Percentiles rank a stretch among this genome's conserved stretches.
phyloP scores from a whole-genome alignment of 2,329 filamentous ascomycete genomes.

The Claviceps africana region DNA sequence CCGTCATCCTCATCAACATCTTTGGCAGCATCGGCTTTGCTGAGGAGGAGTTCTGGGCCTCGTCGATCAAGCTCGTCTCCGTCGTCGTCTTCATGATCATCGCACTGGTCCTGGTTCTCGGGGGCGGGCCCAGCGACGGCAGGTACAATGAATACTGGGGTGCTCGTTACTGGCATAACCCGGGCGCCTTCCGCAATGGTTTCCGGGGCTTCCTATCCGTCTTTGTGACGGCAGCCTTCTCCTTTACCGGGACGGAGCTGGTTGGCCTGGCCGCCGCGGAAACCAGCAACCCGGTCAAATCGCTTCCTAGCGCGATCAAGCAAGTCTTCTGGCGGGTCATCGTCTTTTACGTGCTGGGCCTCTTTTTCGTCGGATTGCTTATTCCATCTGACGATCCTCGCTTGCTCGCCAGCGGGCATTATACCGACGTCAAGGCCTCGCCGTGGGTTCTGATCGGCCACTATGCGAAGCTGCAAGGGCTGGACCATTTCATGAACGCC shows the following conservation, averaged over 20 bases:
- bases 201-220: slow-evolving; percentile 56
- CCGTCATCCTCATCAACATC: slow-evolving; percentile 37
- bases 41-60: slow-evolving; percentile 43
- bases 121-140: slow-evolving; percentile 37
- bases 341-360: slow-evolving; percentile 35
- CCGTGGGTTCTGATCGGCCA: slow-evolving; percentile 37
- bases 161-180: slow-evolving; percentile 27
- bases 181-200: slow-evolving; percentile 48
- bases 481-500: slow-evolving; percentile 38
- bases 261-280: slow-evolving; percentile 59
- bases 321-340: slow-evolving; percentile 48
- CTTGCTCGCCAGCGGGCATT: slow-evolving; percentile 32
- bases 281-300: slow-evolving; percentile 51
- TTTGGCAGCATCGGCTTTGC: slow-evolving; percentile 40
- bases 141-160: slow-evolving; percentile 29
- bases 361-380: slow-evolving; percentile 34
- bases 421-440: slow-evolving; percentile 26
- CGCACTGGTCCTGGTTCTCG: slow-evolving; percentile 40
- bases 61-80: slow-evolving; percentile 40
- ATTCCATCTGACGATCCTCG: slow-evolving; percentile 27
- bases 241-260: slow-evolving; percentile 54
- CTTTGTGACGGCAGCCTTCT: slow-evolving; percentile 56
- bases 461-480: slow-evolving; percentile 32
- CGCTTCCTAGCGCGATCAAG: slow-evolving; percentile 66
- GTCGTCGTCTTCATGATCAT: slow-evolving; percentile 50